Conservation (phyloP, 768 basidiomycete genomes). For the Leccinum fibrillosum region DNA sequence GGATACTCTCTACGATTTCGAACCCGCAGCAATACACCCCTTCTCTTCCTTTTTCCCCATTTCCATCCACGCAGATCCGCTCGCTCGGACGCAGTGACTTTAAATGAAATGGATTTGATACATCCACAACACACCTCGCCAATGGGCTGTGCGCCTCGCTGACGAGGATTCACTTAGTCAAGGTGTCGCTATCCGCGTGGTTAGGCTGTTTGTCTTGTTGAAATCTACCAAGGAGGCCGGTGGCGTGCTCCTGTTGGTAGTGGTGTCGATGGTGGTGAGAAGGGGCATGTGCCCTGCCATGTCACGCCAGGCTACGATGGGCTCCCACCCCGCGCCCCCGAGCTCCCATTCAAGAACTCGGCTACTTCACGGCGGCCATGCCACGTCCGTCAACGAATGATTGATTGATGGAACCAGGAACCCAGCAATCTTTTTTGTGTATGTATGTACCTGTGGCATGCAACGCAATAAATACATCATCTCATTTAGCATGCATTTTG, state of each 20-base stretch:
- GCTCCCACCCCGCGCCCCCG: not conserved
- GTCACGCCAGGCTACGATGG: not conserved
- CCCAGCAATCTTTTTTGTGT: not conserved
- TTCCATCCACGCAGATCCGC: not conserved
- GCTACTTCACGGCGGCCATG: not conserved
- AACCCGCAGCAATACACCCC: not conserved
- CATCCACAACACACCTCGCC: not conserved
- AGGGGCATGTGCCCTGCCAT: not conserved
- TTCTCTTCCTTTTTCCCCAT: not conserved
- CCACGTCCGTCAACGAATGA: not conserved
- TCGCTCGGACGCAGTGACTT: not conserved
- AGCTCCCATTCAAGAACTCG: not conserved
- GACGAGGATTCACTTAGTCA: not conserved
- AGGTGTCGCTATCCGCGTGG: not conserved
- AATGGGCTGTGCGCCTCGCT: not conserved
- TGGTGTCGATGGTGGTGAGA: not conserved
- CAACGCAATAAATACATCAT: not conserved
- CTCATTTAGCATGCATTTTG: not conserved
- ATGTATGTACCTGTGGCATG: not conserved
- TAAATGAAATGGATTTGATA: not conserved
- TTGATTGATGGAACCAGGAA: not conserved
- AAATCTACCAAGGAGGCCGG: not conserved
- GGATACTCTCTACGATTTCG: not conserved
- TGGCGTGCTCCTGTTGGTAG: not conserved
- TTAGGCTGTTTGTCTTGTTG: not conserved